Evolutionary conservation across 2,329 filamentous ascomycete genomes (phyloP), one percentile per base, ranked within the genome.

Genomic region (Chaetothyriales sp.): DNA sequence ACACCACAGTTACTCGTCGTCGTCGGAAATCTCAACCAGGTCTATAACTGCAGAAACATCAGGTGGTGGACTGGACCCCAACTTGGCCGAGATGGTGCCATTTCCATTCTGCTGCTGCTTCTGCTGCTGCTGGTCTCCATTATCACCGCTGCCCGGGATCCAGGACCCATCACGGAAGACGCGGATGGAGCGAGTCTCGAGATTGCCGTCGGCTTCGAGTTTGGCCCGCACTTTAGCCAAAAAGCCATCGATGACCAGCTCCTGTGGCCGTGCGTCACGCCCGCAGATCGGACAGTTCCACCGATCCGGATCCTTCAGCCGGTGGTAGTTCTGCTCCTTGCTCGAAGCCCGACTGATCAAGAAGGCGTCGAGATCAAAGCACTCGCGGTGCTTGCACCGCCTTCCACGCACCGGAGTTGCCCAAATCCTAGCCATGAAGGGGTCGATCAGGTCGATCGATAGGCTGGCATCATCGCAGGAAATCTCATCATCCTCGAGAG

Each of bases 281-380:
- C 73, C 73, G 65, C 90, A 96, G 26, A 94, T 79, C 0, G 92
- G 92, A 60, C 92, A 98, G 55, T 77, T 83, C 88, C 89, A 95
- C 49, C 78, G 77, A 60, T 92, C 86, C 45, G 56, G 50, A 48
- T 49, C 57, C 49, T 39, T 54, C 19, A 45, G 43, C 49, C 78
- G 77, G 60, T 92, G 86, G 32, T 39, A 15, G 44, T 44, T 51
- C 9, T 53, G 51, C 42, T 49, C 46, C 49, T 73, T 73, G 43
- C 64, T 68, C 20, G 63, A 66, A 19, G 59, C 63, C 15, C 86
- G 79, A 4, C 83, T 86, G 12, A 72, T 66, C 7, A 98, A 75
- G 70, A 86, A 96, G 0, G 78, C 89, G 18, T 84, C 76, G 6
- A 95, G 78, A 63, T 96, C 90, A 63, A 96, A 95, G 63, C 88